Evolutionary conservation across 768 basidiomycete species (phyloP).

Genomic region (Kwoniella europaea): DNA sequence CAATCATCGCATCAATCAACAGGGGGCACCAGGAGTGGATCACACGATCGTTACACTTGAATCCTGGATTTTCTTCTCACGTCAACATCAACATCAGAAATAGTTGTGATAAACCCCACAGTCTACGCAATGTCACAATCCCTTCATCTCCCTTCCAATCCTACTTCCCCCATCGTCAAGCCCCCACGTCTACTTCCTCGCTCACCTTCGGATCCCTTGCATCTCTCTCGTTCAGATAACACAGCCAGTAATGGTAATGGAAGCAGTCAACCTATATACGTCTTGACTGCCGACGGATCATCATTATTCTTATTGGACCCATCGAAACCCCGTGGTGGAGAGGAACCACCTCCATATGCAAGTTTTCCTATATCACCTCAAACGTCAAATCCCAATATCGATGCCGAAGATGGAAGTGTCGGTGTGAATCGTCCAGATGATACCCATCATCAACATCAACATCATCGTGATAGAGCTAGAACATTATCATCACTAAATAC

Average conservation of each 20-base stretch:
- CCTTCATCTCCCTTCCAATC: conserved; percentile 11
- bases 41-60: neutral
- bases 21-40: neutral
- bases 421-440: conserved; percentile 1
- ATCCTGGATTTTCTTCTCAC: neutral
- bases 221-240: conserved; percentile 9
- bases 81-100: neutral
- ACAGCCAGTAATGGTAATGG: neutral
- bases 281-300: conserved; percentile 55
- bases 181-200: conserved; percentile 15
- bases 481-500: conserved; percentile 30
- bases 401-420: neutral
- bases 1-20: neutral
- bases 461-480: conserved; percentile 28
- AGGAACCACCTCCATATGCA: conserved; percentile 53
- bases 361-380: conserved; percentile 19
- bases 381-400: neutral
- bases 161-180: conserved; percentile 17
- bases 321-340: conserved; percentile 31
- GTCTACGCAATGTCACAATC: conserved; percentile 16
- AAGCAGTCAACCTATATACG: conserved; percentile 44
- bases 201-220: conserved; percentile 18
- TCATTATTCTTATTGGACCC: conserved; percentile 50
- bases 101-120: neutral
- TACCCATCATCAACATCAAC: neutral